Conservation (phyloP, 352 stramenopile genomes). For the Sclerospora graminicola region DNA sequence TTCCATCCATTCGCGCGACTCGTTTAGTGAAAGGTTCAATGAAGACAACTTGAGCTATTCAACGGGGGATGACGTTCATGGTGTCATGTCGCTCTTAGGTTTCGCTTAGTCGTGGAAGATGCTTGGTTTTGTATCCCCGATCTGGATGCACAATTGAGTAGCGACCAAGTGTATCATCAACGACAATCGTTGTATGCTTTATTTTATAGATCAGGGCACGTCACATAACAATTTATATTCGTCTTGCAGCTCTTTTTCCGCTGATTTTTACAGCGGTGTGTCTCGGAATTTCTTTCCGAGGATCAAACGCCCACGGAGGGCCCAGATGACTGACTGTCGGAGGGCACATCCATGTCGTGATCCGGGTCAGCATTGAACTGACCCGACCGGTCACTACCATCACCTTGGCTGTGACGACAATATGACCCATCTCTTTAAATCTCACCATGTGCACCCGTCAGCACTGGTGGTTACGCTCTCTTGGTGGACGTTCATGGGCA, state of each 20-base stretch:
- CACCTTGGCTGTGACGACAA: too few species aligned
- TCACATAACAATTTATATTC: background rate
- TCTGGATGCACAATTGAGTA: constrained; percentile 38
- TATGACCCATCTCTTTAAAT: too few species aligned
- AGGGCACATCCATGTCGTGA: too few species aligned
- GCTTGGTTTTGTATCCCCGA: constrained; percentile 75
- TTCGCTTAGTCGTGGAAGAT: constrained; percentile 69
- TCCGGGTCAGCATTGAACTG: too few species aligned
- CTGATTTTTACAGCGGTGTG: constrained; percentile 20
- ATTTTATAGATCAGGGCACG: constrained; percentile 72
- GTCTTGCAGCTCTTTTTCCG: background rate
- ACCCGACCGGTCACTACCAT: too few species aligned
- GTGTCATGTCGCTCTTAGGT: constrained; percentile 70
- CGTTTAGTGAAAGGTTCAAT: constrained; percentile 41
- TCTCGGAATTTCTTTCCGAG: too few species aligned
- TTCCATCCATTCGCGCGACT: constrained; percentile 36
- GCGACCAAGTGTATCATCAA: constrained; percentile 23
- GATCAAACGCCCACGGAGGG: too few species aligned
- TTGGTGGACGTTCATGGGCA: too few species aligned
- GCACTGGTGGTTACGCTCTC: too few species aligned
- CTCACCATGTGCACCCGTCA: too few species aligned
- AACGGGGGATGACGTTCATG: constrained; percentile 51
- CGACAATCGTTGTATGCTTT: constrained; percentile 71
- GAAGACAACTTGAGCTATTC: constrained; percentile 66
- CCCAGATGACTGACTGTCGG: too few species aligned